Conservation (phyloP, 257 asterid species). For the Primulina eburnea region DNA sequence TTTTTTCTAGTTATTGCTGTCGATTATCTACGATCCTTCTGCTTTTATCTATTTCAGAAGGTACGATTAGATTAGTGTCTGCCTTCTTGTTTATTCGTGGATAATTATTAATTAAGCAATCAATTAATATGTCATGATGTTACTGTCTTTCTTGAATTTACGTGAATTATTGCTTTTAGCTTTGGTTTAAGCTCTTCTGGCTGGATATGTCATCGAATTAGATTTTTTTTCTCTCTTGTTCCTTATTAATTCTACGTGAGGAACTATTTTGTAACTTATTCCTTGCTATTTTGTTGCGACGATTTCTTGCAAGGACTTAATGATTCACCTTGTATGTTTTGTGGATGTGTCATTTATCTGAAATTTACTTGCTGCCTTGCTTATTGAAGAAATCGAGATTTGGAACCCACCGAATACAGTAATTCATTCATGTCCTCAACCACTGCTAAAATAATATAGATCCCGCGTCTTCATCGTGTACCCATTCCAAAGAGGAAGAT, state of each 20-base stretch:
- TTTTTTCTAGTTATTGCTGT: slow-evolving; percentile 16
- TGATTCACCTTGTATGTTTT: neutral
- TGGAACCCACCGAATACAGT: slow-evolving; percentile 3
- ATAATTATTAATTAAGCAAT: neutral
- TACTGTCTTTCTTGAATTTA: neutral
- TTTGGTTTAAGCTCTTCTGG: slow-evolving; percentile 26
- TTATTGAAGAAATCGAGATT: slow-evolving; percentile 21
- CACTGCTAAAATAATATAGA: neutral
- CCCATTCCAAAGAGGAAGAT: slow-evolving; percentile 1
- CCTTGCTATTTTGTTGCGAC: neutral
- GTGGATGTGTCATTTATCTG: slow-evolving; percentile 10
- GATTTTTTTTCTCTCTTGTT: neutral
- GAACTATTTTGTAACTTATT: neutral
- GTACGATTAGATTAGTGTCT: slow-evolving; percentile 35
- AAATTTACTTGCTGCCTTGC: slow-evolving; percentile 7
- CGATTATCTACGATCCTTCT: slow-evolving; percentile 43
- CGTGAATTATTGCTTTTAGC: neutral
- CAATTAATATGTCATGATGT: neutral
- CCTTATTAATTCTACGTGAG: neutral
- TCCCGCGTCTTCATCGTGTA: slow-evolving; percentile 4
- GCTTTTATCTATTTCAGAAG: slow-evolving; percentile 35
- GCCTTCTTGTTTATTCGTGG: neutral
- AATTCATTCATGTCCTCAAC: neutral
- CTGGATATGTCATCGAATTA: neutral
- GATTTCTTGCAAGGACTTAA: neutral